A percentile compares a stretch with the other conserved stretches of the same genome.
phyloP scores from a whole-genome alignment of 73 alveolate genomes.

The Paramecium sexaurelia region DNA sequence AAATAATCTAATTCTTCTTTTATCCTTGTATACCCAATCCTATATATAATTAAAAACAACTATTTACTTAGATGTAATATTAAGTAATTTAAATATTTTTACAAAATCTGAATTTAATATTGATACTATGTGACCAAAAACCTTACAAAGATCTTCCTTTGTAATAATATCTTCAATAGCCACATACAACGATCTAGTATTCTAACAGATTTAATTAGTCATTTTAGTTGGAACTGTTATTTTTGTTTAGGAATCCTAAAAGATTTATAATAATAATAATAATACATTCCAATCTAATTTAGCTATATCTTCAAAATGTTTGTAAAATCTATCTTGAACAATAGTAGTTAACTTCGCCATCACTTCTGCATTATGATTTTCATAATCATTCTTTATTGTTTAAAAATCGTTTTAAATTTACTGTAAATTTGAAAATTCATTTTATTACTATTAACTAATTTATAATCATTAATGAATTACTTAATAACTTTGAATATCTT shows the following conservation, averaged over 20 bases:
- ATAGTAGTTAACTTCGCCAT: background rate
- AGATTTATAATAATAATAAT: background rate
- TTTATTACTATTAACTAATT: background rate
- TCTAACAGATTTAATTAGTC: background rate
- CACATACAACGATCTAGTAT: constrained; percentile 30
- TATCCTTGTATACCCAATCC: constrained; percentile 32
- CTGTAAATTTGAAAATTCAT: background rate
- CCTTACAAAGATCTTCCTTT: background rate
- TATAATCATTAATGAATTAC: background rate
- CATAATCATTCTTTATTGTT: constrained; percentile 2
- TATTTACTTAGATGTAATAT: constrained; percentile 15
- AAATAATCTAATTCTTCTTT: constrained; percentile 46
- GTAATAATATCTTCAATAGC: constrained; percentile 32
- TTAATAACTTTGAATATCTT: background rate
- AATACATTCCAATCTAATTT: constrained; percentile 46
- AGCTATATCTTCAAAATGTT: constrained; percentile 10
- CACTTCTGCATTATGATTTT: constrained; percentile 20
- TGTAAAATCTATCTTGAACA: constrained; percentile 13
- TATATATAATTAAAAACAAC: background rate
- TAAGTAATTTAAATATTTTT: background rate
- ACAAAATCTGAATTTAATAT: background rate
- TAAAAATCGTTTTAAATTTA: background rate
- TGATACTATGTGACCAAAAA: background rate
- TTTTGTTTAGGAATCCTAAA: constrained; percentile 45
- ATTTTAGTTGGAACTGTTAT: background rate